Evolutionary conservation across 768 basidiomycete genomes (phyloP).

Genomic region (Punctularia strigosozonata): DNA sequence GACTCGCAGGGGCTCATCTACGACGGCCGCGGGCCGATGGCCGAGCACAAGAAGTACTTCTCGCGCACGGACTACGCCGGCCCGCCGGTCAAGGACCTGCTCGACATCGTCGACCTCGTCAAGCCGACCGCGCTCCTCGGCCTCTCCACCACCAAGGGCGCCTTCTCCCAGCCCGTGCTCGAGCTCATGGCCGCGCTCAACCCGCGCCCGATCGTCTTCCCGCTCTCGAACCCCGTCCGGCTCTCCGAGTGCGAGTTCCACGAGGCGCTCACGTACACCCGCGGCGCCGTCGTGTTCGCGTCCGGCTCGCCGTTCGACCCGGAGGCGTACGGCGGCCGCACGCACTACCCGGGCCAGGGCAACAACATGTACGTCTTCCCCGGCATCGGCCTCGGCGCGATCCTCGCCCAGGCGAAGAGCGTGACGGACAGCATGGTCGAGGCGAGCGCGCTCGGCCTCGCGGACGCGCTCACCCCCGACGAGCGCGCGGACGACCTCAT

Average conservation of each 20-base stretch:
- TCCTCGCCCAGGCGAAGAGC: conserved; percentile 51
- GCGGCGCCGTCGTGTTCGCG: conserved; percentile 75
- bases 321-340: conserved; percentile 40
- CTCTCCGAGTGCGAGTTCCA: conserved; percentile 73
- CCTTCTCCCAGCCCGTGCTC: conserved; percentile 65
- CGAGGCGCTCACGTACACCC: conserved; percentile 60
- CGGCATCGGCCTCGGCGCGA: conserved; percentile 69
- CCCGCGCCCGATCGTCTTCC: conserved; percentile 81
- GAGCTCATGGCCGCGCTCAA: conserved; percentile 71
- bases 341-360: conserved; percentile 74
- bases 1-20: conserved; percentile 85
- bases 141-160: conserved; percentile 67
- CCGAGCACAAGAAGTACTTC: conserved; percentile 84
- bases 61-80: conserved; percentile 72
- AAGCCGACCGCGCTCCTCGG: conserved; percentile 85
- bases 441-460: conserved; percentile 72
- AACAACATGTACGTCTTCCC: conserved; percentile 92
- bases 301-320: conserved; percentile 79
- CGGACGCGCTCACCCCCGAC: conserved; percentile 56
- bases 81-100: conserved; percentile 59
- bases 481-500: conserved; percentile 58
- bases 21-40: conserved; percentile 54
- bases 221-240: conserved; percentile 81
- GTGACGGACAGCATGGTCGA: conserved; percentile 89
- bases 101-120: conserved; percentile 71